Percentiles rank a stretch among this genome's conserved stretches.
Evolutionary conservation across 2,329 filamentous ascomycete species (phyloP).

Genomic region (Pseudocercospora pini-densiflorae): DNA sequence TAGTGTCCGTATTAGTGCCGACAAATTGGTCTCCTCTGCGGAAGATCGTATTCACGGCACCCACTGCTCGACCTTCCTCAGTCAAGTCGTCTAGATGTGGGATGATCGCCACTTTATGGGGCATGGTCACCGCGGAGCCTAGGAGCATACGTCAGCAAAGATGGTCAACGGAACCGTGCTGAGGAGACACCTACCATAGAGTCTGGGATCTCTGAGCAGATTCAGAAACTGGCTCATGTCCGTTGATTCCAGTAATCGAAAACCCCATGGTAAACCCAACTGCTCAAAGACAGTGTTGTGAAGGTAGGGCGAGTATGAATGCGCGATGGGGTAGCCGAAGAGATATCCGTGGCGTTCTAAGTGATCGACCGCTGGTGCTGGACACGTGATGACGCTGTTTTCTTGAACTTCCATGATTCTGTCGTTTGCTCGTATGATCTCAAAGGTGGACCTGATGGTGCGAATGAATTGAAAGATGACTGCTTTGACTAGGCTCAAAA

Average conservation of each 20-base stretch:
- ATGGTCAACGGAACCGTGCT: neutral
- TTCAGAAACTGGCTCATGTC: constrained; percentile 50
- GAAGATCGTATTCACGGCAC: constrained; percentile 81
- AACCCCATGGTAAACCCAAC: constrained; percentile 58
- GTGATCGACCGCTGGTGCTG: constrained; percentile 36
- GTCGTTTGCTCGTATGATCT: neutral
- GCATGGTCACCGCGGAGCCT: constrained; percentile 80
- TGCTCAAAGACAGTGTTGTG: constrained; percentile 59
- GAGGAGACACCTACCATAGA: constrained; percentile 57
- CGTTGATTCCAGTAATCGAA: constrained; percentile 53
- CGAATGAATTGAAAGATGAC: neutral
- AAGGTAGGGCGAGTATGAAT: constrained; percentile 60
- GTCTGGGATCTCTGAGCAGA: constrained; percentile 61
- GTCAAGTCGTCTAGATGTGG: constrained; percentile 74
- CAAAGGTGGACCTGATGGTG: neutral
- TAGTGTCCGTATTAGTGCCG: constrained; percentile 81
- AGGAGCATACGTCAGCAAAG: constrained; percentile 19
- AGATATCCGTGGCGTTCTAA: constrained; percentile 59
- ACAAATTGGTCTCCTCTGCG: constrained; percentile 59
- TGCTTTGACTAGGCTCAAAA: neutral
- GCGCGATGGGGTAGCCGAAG: constrained; percentile 61
- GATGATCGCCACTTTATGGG: constrained; percentile 79
- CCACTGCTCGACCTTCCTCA: constrained; percentile 71
- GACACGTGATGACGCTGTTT: constrained; percentile 31
- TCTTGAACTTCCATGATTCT: constrained; percentile 19